Conservation (phyloP, 257 asterid genomes). For the Sherardia arvensis region DNA sequence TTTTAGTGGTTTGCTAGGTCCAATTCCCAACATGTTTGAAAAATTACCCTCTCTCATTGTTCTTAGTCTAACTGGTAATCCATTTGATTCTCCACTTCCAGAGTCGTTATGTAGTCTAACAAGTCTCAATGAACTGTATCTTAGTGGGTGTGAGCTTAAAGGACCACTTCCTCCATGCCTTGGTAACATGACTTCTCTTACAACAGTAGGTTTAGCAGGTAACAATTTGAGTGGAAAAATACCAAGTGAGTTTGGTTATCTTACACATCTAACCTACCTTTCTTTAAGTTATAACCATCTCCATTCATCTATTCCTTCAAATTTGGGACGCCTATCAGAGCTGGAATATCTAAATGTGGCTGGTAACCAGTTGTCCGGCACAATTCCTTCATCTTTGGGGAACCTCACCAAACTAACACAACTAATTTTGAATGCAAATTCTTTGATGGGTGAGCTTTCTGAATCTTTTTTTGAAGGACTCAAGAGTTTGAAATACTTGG, state of each 20-base stretch:
- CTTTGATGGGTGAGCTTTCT: background rate
- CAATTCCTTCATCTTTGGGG: background rate
- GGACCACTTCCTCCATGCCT: background rate
- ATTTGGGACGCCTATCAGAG: background rate
- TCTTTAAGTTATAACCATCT: background rate
- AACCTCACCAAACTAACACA: slow-evolving; percentile 1
- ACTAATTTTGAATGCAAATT: background rate
- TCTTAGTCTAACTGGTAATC: no score
- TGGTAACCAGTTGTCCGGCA: background rate
- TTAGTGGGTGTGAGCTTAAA: no score
- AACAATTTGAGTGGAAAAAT: background rate
- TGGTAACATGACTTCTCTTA: background rate
- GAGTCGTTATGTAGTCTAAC: no score
- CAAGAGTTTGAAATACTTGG: background rate
- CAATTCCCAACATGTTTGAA: no score
- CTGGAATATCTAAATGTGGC: no score
- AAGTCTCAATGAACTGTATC: no score
- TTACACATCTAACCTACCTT: background rate
- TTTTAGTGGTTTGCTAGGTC: no score
- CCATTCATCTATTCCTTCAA: background rate
- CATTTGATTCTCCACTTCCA: no score
- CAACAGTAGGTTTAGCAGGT: background rate
- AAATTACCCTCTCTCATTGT: no score
- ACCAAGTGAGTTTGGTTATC: background rate
- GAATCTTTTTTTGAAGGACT: no score